phyloP scores from a whole-genome alignment of 352 stramenopile genomes.

The Phytophthora megakarya region DNA sequence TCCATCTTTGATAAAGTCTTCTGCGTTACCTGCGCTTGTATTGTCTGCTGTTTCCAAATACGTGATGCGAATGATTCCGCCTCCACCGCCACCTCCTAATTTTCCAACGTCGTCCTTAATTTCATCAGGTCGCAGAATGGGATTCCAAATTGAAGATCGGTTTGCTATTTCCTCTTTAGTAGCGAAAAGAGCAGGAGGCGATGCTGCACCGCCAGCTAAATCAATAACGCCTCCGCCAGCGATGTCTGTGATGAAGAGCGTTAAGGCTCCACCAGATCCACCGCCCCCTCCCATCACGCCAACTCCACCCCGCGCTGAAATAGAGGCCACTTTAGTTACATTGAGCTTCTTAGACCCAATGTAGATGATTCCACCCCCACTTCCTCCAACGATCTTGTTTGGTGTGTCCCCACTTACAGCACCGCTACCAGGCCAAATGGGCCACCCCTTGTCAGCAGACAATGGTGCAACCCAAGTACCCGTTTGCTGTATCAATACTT shows the following conservation, averaged over 20 bases:
- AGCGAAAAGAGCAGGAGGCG: conserved; percentile 12
- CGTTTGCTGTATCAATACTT: conserved; percentile 22
- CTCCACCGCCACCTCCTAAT: conserved; percentile 61
- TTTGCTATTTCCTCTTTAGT: conserved; percentile 14
- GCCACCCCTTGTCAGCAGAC: conserved; percentile 43
- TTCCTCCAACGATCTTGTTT: conserved; percentile 60
- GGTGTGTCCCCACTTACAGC: conserved; percentile 55
- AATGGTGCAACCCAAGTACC: conserved; percentile 9
- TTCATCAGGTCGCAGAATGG: conserved; percentile 9
- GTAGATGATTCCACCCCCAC: conserved; percentile 76
- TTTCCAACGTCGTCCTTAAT: conserved; percentile 31
- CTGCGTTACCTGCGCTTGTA: conserved; percentile 38
- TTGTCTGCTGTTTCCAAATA: conserved; percentile 41
- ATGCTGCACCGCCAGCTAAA: conserved; percentile 53
- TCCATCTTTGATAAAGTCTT: conserved; percentile 66
- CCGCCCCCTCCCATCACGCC: conserved; percentile 72
- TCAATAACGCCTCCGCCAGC: conserved; percentile 64
- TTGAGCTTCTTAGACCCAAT: conserved; percentile 56
- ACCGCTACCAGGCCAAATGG: conserved; percentile 71
- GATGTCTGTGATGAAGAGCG: conserved; percentile 63
- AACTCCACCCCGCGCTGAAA: conserved; percentile 58
- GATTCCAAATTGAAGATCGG: conserved; percentile 42
- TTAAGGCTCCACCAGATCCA: conserved; percentile 70
- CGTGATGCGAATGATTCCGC: conserved; percentile 61
- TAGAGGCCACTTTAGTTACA: conserved; percentile 43